phyloP scores from a whole-genome alignment of 768 basidiomycete genomes.

The Lactarius deliciosus region DNA sequence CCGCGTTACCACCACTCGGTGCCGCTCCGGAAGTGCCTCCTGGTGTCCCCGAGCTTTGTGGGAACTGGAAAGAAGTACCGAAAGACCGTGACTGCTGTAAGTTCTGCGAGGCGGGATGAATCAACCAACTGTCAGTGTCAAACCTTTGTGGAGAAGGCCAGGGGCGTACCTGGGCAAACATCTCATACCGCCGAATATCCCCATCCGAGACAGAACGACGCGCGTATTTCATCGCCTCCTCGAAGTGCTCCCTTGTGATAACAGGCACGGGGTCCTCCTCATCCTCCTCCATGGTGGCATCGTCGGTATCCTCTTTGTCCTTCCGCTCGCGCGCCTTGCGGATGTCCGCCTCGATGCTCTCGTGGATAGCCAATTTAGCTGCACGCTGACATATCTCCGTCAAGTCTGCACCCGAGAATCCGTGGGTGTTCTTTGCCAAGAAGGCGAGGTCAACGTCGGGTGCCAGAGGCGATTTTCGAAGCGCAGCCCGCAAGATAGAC shows the following conservation, averaged over 20 bases:
- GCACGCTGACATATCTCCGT: constrained; percentile 99
- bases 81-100: constrained; percentile 90
- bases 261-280: constrained; percentile 88
- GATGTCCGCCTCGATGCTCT: constrained; percentile 93
- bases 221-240: constrained; percentile 98
- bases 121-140: neutral
- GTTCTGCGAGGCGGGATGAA: constrained; percentile 51
- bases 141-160: neutral
- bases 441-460: constrained; percentile 78
- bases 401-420: constrained; percentile 98
- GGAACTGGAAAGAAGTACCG: constrained; percentile 98
- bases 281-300: constrained; percentile 68
- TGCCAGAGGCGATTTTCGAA: constrained; percentile 90
- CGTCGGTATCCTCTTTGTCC: constrained; percentile 76
- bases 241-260: constrained; percentile 92
- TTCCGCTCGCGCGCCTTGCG: constrained; percentile 71
- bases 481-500: constrained; percentile 85
- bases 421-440: constrained; percentile 91
- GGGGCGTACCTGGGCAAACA: constrained; percentile 80
- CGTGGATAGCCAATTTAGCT: constrained; percentile 94
- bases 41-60: constrained; percentile 50
- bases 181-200: constrained; percentile 97
- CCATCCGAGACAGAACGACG: constrained; percentile 95
- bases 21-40: constrained; percentile 29
- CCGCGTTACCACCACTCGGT: constrained; percentile 58